A percentile compares a stretch with the other conserved stretches of the same genome.
These are phyloP conservation scores for Sporothrix euskadiensis DNA, from an alignment of 2,329 filamentous ascomycete genomes.

Conservation along the genomic window DNA sequence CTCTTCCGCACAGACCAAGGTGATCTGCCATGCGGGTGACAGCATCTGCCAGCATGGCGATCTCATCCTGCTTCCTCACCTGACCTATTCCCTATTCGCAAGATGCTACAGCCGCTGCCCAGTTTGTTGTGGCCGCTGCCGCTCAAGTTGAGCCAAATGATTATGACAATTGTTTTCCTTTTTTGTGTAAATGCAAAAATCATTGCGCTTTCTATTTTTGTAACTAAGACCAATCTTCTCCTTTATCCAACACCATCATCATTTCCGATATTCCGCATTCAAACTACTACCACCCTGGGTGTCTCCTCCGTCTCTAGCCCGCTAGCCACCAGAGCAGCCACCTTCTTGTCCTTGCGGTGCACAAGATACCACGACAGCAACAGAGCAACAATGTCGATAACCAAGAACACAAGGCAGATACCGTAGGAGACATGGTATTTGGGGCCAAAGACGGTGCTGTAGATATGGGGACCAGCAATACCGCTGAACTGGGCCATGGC, in stretches of 20 bases:
- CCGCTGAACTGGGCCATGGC: conserved; percentile 47
- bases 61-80: background rate
- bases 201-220: too few relatives aligned
- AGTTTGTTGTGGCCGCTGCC: background rate
- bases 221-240: background rate
- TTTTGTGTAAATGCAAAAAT: too few relatives aligned
- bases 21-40: background rate
- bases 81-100: background rate
- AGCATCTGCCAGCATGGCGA: background rate
- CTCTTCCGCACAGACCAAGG: background rate
- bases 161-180: background rate
- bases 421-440: conserved; percentile 43
- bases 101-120: background rate
- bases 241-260: background rate
- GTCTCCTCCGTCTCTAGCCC: background rate
- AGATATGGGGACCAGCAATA: conserved; percentile 45
- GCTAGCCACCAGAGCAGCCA: conserved; percentile 7
- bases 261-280: too few relatives aligned
- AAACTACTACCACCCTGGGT: background rate
- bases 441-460: conserved; percentile 45
- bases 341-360: conserved; percentile 29
- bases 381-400: conserved; percentile 34
- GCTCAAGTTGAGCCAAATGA: background rate
- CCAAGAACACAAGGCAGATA: conserved; percentile 38
- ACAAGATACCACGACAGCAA: conserved; percentile 35